Evolutionary conservation across 306 rosid species (phyloP).

Genomic region (Gillenia trifoliata): DNA sequence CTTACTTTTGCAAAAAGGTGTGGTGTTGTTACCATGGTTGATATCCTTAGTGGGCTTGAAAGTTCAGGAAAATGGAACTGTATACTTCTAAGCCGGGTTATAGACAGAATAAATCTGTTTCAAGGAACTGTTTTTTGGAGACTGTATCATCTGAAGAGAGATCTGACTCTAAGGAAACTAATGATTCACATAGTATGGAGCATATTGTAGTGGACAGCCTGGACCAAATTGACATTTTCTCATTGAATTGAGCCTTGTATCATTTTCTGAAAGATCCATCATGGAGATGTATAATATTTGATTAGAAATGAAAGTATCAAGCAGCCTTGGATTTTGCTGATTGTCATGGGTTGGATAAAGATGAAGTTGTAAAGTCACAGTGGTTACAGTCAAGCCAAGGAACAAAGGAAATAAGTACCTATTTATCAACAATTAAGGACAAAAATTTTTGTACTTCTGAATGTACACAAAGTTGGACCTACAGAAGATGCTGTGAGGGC

Average conservation of each 20-base stretch:
- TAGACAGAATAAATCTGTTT: constrained; percentile 55
- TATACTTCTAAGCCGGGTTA: constrained; percentile 57
- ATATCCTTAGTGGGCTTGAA: constrained; percentile 56
- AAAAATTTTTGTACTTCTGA: constrained; percentile 64
- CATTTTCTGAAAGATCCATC: constrained; percentile 70
- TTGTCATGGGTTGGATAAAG: constrained; percentile 69
- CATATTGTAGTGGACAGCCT: constrained; percentile 49
- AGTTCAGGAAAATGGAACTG: constrained; percentile 55
- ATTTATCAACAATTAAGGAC: constrained; percentile 69
- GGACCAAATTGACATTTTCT: constrained; percentile 52
- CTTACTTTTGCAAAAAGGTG: constrained; percentile 52
- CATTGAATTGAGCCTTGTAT: constrained; percentile 63
- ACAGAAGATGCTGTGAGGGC: constrained; percentile 79
- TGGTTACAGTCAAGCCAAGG: constrained; percentile 88
- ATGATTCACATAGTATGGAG: constrained; percentile 41
- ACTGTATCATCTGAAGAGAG: constrained; percentile 41
- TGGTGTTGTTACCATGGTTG: constrained; percentile 62
- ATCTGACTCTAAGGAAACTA: constrained; percentile 27
- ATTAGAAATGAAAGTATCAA: constrained; percentile 54
- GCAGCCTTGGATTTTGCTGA: constrained; percentile 80
- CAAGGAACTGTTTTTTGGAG: constrained; percentile 66
- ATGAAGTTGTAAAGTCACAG: constrained; percentile 85
- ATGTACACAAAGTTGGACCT: constrained; percentile 80
- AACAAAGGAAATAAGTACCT: constrained; percentile 49
- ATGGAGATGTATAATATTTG: constrained; percentile 72